These are phyloP conservation scores for Streptanthus diversifolius DNA, from an alignment of 345 rosid genomes.

Conservation along the genomic window DNA sequence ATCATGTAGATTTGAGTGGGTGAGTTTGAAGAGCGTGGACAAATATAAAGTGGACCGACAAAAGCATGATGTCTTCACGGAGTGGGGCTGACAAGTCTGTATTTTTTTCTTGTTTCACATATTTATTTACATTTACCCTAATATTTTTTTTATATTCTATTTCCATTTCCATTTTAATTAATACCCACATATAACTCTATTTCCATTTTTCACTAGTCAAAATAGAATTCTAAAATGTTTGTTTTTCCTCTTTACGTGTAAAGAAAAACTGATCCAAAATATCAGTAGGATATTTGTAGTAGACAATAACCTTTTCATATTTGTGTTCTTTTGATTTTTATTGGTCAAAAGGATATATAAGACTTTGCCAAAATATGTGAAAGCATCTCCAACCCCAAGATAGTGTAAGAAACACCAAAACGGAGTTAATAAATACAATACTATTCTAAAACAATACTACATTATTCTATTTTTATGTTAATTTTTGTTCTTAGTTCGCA, in stretches of 20 bases:
- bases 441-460: background rate
- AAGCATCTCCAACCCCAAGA: background rate
- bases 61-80: constrained; percentile 18
- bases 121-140: constrained; percentile 6
- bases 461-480: background rate
- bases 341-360: background rate
- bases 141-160: background rate
- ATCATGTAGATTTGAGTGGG: constrained; percentile 8
- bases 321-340: background rate
- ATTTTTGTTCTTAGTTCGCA: background rate
- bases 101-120: background rate
- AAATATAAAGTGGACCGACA: constrained; percentile 25
- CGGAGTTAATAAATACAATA: background rate
- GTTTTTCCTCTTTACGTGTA: background rate
- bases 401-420: background rate
- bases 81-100: constrained; percentile 8
- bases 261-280: background rate
- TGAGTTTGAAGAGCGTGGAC: constrained; percentile 11
- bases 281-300: no score
- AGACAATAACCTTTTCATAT: background rate
- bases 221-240: background rate
- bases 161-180: background rate
- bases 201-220: background rate
- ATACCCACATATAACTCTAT: background rate
- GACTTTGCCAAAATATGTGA: background rate